A percentile compares a stretch with the other conserved stretches of the same genome.
phyloP scores from a whole-genome alignment of 495 filamentous ascomycete genomes.

The Parathielavia appendiculata region DNA sequence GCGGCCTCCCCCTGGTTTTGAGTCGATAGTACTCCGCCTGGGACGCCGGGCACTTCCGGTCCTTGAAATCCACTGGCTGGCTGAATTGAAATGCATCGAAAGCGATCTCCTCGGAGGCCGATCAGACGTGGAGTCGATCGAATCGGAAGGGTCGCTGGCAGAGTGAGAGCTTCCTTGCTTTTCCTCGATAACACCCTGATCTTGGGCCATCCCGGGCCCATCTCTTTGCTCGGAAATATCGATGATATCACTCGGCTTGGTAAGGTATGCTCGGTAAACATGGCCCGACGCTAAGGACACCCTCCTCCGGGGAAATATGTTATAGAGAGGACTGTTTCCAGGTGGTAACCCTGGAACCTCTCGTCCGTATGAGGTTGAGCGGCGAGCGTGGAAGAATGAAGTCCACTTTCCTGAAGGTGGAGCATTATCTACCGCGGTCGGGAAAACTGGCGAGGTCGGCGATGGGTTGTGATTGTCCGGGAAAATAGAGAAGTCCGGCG shows the following conservation, averaged over 20 bases:
- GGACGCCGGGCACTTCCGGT: constrained; percentile 45
- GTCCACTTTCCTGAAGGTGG: constrained; percentile 36
- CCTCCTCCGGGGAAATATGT: constrained; percentile 28
- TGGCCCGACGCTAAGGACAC: constrained; percentile 22
- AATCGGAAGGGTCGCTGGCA: constrained; percentile 19
- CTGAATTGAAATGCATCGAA: constrained; percentile 51
- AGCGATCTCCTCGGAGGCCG: constrained; percentile 44
- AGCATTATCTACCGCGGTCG: constrained; percentile 8
- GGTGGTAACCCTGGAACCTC: constrained; percentile 21
- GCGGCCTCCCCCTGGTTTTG: constrained; percentile 37
- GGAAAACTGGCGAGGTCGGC: constrained; percentile 12
- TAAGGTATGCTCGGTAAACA: constrained; percentile 30
- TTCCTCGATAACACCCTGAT: constrained; percentile 6
- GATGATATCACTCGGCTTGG: constrained; percentile 29
- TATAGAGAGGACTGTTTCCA: constrained; percentile 26
- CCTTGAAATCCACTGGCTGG: constrained; percentile 46
- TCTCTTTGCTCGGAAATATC: constrained; percentile 15
- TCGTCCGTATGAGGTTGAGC: constrained; percentile 18
- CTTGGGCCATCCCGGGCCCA: constrained; percentile 9
- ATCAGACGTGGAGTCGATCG: constrained; percentile 32
- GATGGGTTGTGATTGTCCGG: constrained; percentile 32
- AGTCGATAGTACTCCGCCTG: constrained; percentile 37
- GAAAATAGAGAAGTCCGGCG: constrained; percentile 29
- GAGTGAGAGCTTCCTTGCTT: constrained; percentile 11
- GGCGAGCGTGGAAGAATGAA: constrained; percentile 45